Evolutionary conservation across 2,329 filamentous ascomycete species (phyloP), one percentile per base, ranked within the genome.

Genomic region (Orbilia oligospora): DNA sequence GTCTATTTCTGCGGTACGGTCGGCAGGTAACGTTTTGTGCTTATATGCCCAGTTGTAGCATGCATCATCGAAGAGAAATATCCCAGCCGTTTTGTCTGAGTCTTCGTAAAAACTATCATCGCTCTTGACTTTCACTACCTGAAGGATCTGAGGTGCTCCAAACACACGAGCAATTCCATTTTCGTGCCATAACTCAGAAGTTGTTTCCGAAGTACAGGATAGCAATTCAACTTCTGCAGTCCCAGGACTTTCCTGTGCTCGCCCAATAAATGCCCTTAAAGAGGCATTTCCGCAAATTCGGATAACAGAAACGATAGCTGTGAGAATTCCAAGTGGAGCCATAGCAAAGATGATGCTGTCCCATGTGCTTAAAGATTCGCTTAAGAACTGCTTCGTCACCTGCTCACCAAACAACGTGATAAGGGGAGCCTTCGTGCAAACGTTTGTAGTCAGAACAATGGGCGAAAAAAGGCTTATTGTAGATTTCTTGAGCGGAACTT

Each of bases 201-300:
- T 49, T 1, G 38, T 53, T n/a, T 46, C 33, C 20, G 44, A 53
- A 1, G 82, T 83, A 0, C 81, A 83, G 5, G 82, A 81, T n/a
- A 79, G 81, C 1, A 84, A 67, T 49, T 83, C 82, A 1, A 79
- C 80, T 65, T 84, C 83, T 1, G 75, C 80, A 12, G 44, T 70
- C 0, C 75, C 81, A 0, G 44, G 48, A 5, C 80, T 79, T 64
- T 83, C 83, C 84, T 83, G 81, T 0, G 84, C 82, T 48, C 85
- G 71, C 0, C 86, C 86, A 9, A 87, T 82, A 22, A 87, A 83
- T 1, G 86, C 84, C 9, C 83, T 81, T 63, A 80, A 33, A 33
- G 69, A 81, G 3, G 56, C 6, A 36, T 53, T 70, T 38, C 68
- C 0, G 83, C 85, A 67, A 80, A 85, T 36, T 67, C 83, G 81